A percentile compares a stretch with the other conserved stretches of the same genome.
Evolutionary conservation across 371 early-diverging fungal species (phyloP).

Genomic region (Actinomortierella wolfii): DNA sequence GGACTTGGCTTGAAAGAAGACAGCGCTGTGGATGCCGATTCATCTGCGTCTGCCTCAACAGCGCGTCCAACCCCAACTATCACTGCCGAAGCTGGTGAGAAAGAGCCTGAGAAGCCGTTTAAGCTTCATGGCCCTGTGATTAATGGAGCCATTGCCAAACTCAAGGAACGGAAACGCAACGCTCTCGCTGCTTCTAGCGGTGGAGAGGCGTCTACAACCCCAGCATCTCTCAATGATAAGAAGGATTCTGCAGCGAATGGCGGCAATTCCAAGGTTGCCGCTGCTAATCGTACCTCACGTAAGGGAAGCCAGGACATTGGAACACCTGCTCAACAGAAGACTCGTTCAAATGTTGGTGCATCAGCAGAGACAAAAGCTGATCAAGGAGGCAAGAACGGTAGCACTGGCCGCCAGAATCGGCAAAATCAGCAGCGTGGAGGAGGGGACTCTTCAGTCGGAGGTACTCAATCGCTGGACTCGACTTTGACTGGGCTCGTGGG

Average conservation of each 20-base stretch:
- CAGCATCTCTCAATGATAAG: slow-evolving; percentile 5
- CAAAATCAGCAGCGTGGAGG: slow-evolving; percentile 11
- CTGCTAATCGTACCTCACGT: slow-evolving; percentile 21
- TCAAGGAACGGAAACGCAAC: slow-evolving; percentile 48
- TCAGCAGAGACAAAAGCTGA: slow-evolving; percentile 7
- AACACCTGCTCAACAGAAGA: too few species aligned
- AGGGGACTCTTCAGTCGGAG: slow-evolving; percentile 29
- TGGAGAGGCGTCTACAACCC: slow-evolving; percentile 7
- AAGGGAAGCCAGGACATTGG: slow-evolving; percentile 30
- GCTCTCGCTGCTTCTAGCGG: slow-evolving; percentile 7
- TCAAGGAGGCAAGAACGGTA: slow-evolving; percentile 17
- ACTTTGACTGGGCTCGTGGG: background rate
- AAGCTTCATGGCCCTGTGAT: slow-evolving; percentile 50
- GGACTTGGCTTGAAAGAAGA: background rate
- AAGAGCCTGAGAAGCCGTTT: slow-evolving; percentile 33
- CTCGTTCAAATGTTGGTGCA: too few species aligned
- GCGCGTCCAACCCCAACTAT: background rate
- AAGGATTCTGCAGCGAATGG: slow-evolving; percentile 13
- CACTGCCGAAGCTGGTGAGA: slow-evolving; percentile 16
- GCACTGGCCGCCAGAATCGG: slow-evolving; percentile 19
- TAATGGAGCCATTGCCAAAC: slow-evolving; percentile 49
- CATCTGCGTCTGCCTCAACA: background rate
- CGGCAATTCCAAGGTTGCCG: slow-evolving; percentile 18
- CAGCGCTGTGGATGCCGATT: background rate
- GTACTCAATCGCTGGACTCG: background rate